Evolutionary conservation across 2,329 filamentous ascomycete species (phyloP), one percentile per base, ranked within the genome.

Genomic region (Escovopsis sp.): DNA sequence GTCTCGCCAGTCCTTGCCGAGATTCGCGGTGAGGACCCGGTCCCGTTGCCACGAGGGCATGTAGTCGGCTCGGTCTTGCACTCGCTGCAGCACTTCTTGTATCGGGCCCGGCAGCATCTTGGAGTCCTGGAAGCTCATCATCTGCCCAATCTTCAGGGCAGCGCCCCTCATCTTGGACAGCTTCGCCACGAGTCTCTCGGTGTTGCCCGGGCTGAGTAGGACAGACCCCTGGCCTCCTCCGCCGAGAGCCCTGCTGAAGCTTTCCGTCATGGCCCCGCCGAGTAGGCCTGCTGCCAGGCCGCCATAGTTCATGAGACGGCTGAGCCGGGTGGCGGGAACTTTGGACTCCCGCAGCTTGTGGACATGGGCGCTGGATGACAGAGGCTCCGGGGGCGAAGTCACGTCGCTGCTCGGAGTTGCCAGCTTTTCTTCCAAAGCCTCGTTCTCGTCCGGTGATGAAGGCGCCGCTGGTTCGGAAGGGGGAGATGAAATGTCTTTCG

Each of bases 101-200:
- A 98, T 87, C 1, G 85, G 77, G 1, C 75, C 76, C 0, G 91
- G 91, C 9, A 98, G 74, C 78, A 95, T 87, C 61, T 94, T 96
- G 33, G 85, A 79, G 63, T 98, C 91, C 67, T 98, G 91, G 56
- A 98, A 91, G 59, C 87, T 95, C 70, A 98, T 82, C 83, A 96
- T 91, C 66, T 98, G 91, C 1, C 91, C 93, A 26, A 98, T 65
- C 65, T 98, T 98, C 36, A 98, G 69, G n/a, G 91, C 91, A 6
- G 91, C 93, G 33, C 91, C 91, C 54, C 91, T 78, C 91, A 98
- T 98, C 19, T 85, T 82, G 3, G 89, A 96, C 3, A 98, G 72
- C 61, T 93, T 95, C 5, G 85, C 72, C 2, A 98, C 91, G 8
- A 98, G 72, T 39, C 93, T 76, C 58, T 96, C 88, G 75, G 96